phyloP scores from a whole-genome alignment of 441 rosid genomes.

The Pelargonium cotyledonis region DNA sequence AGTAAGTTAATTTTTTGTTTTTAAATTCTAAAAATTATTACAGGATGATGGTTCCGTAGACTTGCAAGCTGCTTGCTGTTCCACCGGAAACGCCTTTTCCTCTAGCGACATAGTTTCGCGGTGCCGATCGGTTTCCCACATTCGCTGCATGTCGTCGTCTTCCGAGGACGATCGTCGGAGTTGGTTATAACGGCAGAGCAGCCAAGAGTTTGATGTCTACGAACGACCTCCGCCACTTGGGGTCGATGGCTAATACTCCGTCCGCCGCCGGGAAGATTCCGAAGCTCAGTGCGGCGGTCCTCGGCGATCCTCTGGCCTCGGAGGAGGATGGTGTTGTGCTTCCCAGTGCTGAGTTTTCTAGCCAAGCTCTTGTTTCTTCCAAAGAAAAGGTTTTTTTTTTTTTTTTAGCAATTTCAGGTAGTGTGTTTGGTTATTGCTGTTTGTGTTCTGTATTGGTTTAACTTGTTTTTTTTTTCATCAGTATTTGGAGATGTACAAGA shows the following conservation, averaged over 20 bases:
- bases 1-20: not conserved
- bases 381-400: constrained; percentile 46
- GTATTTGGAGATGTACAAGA: constrained; percentile 81
- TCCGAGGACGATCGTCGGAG: not conserved
- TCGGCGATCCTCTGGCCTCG: constrained; percentile 81
- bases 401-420: not conserved
- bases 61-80: not conserved
- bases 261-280: constrained; percentile 70
- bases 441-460: not conserved
- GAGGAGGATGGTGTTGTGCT: constrained; percentile 71
- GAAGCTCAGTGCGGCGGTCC: constrained; percentile 53
- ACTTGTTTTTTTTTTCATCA: constrained; percentile 18
- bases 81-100: not conserved
- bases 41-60: not conserved
- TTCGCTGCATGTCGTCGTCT: not conserved
- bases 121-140: not conserved
- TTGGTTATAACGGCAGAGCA: constrained; percentile 8
- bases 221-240: constrained; percentile 34
- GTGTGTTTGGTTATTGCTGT: constrained; percentile 1
- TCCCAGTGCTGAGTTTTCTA: constrained; percentile 61
- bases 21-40: not conserved
- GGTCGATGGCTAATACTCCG: constrained; percentile 50
- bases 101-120: not conserved
- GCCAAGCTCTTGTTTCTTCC: constrained; percentile 67
- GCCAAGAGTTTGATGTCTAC: constrained; percentile 23